A percentile compares a stretch with the other conserved stretches of the same genome.
phyloP scores from a whole-genome alignment of 2,329 filamentous ascomycete species.

The Remersonia thermophila region DNA sequence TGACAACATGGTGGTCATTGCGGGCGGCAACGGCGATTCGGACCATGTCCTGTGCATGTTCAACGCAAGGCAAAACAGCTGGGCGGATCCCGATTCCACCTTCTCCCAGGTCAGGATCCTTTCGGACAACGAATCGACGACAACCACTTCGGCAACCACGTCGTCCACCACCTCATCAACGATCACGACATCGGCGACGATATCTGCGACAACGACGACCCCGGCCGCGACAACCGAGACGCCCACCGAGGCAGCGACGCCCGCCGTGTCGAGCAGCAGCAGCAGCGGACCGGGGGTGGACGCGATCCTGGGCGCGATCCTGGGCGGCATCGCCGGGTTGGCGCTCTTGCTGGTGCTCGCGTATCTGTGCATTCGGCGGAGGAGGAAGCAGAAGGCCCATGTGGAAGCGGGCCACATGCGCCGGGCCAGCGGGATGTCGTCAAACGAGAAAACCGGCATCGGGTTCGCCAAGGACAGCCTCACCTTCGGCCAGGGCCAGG shows the following conservation, averaged over 20 bases:
- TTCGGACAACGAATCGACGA: constrained; percentile 21
- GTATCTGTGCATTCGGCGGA: constrained; percentile 55
- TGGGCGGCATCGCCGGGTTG: constrained; percentile 70
- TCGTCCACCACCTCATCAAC: constrained; percentile 21
- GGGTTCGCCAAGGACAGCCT: constrained; percentile 34
- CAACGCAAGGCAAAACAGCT: constrained; percentile 60
- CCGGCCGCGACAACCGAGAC: constrained; percentile 18
- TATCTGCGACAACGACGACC: constrained; percentile 12
- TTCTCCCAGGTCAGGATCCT: constrained; percentile 39
- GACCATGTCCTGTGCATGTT: constrained; percentile 61
- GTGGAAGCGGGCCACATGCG: constrained; percentile 34
- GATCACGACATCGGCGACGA: constrained; percentile 17
- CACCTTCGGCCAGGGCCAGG: constrained; percentile 22
- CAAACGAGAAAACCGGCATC: constrained; percentile 47
- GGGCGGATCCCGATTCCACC: constrained; percentile 58
- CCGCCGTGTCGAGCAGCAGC: constrained; percentile 1
- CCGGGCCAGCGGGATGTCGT: constrained; percentile 29
- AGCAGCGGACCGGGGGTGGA: constrained; percentile 21
- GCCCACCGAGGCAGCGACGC: constrained; percentile 1
- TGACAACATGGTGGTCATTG: constrained; percentile 59
- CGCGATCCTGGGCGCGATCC: constrained; percentile 64
- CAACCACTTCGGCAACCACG: constrained; percentile 17
- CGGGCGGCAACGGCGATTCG: constrained; percentile 54
- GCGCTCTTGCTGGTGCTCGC: constrained; percentile 57
- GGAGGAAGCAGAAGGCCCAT: constrained; percentile 42